These are phyloP conservation scores for Marasmius sp. DNA, from an alignment of 1,284 basidiomycete genomes.

Conservation along the genomic window DNA sequence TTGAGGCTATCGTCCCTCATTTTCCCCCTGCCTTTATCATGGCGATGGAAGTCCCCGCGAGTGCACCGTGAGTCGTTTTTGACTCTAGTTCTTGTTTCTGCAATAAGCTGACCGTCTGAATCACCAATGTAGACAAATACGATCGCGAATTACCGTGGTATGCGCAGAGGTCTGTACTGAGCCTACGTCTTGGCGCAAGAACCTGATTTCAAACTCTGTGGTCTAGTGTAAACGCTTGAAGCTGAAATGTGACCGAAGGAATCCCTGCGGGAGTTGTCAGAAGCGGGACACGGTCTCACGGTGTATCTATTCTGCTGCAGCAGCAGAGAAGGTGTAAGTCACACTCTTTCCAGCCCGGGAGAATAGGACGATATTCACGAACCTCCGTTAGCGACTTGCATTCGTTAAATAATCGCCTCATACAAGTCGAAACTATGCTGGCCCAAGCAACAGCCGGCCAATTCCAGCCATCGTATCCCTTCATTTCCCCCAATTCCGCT, in stretches of 20 bases:
- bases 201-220: neutral
- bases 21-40: neutral
- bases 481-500: constrained; percentile 18
- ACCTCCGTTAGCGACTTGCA: constrained; percentile 60
- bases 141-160: constrained; percentile 77
- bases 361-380: neutral
- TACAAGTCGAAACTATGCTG: constrained; percentile 52
- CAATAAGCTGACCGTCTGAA: neutral
- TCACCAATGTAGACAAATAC: constrained; percentile 56
- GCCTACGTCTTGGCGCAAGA: neutral
- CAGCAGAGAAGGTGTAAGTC: constrained; percentile 77
- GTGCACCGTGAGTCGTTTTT: neutral
- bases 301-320: constrained; percentile 77
- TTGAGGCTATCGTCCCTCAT: neutral
- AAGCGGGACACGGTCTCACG: constrained; percentile 73
- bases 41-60: constrained; percentile 1
- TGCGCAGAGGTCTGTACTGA: constrained; percentile 66
- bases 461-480: constrained; percentile 35
- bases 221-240: constrained; percentile 81
- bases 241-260: constrained; percentile 75
- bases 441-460: constrained; percentile 48
- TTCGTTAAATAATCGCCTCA: constrained; percentile 75
- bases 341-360: constrained; percentile 5
- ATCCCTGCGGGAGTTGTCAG: constrained; percentile 71
- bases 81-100: too few relatives aligned